phyloP scores from a whole-genome alignment of 805 yeast species.

The Candida xyloterini region DNA sequence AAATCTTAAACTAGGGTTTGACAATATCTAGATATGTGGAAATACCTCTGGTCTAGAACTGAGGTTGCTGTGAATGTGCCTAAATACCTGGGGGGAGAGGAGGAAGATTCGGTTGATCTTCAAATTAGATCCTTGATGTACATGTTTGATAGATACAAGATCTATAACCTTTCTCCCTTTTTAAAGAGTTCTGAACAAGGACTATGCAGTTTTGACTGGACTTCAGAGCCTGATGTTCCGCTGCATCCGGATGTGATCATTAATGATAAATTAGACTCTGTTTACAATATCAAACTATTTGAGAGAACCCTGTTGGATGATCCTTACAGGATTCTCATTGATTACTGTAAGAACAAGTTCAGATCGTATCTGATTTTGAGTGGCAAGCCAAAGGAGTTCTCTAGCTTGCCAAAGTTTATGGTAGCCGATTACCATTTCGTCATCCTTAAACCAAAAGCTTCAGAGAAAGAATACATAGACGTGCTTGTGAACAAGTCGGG shows the following conservation, averaged over 20 bases:
- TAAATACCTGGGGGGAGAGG: constrained; percentile 41
- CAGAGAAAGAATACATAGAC: constrained; percentile 44
- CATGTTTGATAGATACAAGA: constrained; percentile 49
- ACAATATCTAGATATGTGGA: constrained; percentile 20
- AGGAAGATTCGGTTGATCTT: constrained; percentile 57
- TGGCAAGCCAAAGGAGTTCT: constrained; percentile 43
- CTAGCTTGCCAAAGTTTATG: constrained; percentile 27
- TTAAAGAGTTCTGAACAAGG: constrained; percentile 32
- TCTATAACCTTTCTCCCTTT: constrained; percentile 44
- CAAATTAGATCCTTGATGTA: constrained; percentile 60
- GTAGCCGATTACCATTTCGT: constrained; percentile 33
- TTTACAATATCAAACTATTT: constrained; percentile 50
- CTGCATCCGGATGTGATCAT: constrained; percentile 18
- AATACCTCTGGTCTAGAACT: constrained; percentile 36
- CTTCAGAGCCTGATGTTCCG: constrained; percentile 4
- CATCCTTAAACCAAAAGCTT: constrained; percentile 39
- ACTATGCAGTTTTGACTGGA: constrained; percentile 23
- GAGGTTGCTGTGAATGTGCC: constrained; percentile 46
- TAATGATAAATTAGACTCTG: constrained; percentile 47
- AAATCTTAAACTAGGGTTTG: neutral
- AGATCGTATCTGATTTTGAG: constrained; percentile 57
- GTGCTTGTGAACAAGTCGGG: constrained; percentile 43
- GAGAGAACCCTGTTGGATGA: constrained; percentile 43
- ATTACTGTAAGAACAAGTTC: constrained; percentile 65
- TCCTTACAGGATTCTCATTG: constrained; percentile 63